Evolutionary conservation across 352 stramenopile species (phyloP), one percentile per base, ranked within the genome.

Genomic region (Phytophthora tubulina): DNA sequence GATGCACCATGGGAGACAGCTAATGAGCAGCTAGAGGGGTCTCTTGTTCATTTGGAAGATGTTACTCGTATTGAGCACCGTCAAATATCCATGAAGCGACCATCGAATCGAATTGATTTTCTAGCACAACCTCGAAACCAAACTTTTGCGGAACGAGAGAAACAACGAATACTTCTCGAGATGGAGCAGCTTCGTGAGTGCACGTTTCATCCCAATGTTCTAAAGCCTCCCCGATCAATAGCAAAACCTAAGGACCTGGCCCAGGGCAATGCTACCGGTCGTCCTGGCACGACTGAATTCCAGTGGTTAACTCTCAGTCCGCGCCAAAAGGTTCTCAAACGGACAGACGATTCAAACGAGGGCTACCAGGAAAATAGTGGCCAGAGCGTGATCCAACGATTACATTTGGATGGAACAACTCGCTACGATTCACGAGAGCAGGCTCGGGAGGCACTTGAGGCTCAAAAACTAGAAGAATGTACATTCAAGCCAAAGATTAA

Each of bases 401-500:
- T 95, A 14, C 81, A 94, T 63, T 70, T 92, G 17, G 86, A 95
- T 44, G 79, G 85, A 17, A 84, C 76, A 10, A 11, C 53, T 11
- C 79, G 80, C 11, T 92, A 92, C 42, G 82, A 93, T 38, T 73
- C 73, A 11, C 82, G 86, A 39, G 81, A 93, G 30, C 77, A 68
- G 39, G 78, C 81, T 14, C 80, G 86, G 14, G 70, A 81, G 21
- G 70, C 67, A 5, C 65, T 94, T 2, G 88, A 94, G 36, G 67
- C 73, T 13, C 73, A 87, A 8, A 42, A 73, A 13, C 49, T 95
- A 21, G 65, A 76, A 14, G 76, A 86, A 27, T 95, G 86, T 46
- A 94, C 86, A 1, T 95, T 95, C 57, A 80, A 79, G 11, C 86
- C 88, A 6, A 69, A 76, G 35, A 93, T 93, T 63, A 95, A 94